Base-by-base conservation (phyloP, 1,139 yeast species). In the Diutina rugosa region DNA sequence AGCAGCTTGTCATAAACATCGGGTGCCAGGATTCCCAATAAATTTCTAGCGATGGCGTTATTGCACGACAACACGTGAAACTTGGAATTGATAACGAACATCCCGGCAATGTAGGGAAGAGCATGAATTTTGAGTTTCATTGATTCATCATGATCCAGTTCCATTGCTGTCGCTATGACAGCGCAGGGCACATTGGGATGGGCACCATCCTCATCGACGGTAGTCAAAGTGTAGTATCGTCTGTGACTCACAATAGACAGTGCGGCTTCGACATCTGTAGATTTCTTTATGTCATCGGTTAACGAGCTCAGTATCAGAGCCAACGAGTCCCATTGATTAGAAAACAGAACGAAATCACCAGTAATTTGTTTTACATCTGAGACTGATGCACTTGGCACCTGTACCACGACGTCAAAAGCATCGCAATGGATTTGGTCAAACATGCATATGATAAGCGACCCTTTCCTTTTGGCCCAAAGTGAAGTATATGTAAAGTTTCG, bases 371-470 rank as follows among this genome's bases (percentile, higher is more conserved):
- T 32, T 4, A 49, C 53, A 38, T 32, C 18, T 5, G 16, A 5
- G 12, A 49, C 32, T n/a, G 4, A 18, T 26, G 28, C 28, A 21
- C 9, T 14, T 5, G 28, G 38, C 4, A 8, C 28, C 9, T 7
- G 16, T 10, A 83, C 70, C 21, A 79, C 72, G 9, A 88, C 70
- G 63, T 85, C 89, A 59, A 87, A 79, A 5, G 87, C 85, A 68
- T 87, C 95, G 67, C 95, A 86, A 1, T 89, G 87, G 44, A 89
- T 87, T 65, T 89, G 95, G 63, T 90, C 96, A 66, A 91, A 84
- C 73, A 89, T 90, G 73, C 95, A 85, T 53, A 90, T 86, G 56
- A 90, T 78, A 59, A 87, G 71, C 56, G 81, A 82, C 2, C 85
- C 84, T 62, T 83, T 83, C 58, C 81, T 76, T 64, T 90, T 90